Conservation (phyloP, 2,329 filamentous ascomycete species). For the Botrytis byssoidea region DNA sequence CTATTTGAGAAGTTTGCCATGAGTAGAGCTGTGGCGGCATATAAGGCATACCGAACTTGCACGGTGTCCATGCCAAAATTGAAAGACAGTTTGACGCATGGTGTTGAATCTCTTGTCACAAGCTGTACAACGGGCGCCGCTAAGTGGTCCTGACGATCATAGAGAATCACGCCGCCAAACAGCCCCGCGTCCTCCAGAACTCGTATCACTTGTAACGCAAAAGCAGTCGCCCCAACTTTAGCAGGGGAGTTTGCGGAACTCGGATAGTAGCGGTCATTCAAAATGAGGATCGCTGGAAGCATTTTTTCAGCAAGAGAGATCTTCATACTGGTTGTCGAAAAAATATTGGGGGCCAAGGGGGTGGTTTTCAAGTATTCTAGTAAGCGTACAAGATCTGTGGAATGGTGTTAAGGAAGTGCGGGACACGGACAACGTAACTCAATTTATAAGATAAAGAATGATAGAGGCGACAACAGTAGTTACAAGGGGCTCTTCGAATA, state of each 20-base stretch:
- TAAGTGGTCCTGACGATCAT: constrained; percentile 23
- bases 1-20: not conserved
- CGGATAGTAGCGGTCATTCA: constrained; percentile 24
- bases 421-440: constrained; percentile 12
- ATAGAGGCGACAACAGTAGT: constrained; percentile 4
- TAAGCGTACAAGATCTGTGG: constrained; percentile 8
- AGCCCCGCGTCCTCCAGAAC: constrained; percentile 22
- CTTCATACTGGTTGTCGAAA: constrained; percentile 3
- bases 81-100: constrained; percentile 23
- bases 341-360: constrained; percentile 5
- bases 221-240: constrained; percentile 25
- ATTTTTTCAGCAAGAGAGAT: constrained; percentile 11
- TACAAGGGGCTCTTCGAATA: not conserved
- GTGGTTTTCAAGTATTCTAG: constrained; percentile 15
- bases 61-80: constrained; percentile 22
- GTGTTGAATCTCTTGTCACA: constrained; percentile 17
- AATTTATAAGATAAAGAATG: constrained; percentile 13
- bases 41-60: constrained; percentile 23
- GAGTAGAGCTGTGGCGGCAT: constrained; percentile 19
- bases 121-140: constrained; percentile 16
- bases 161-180: constrained; percentile 25
- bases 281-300: constrained; percentile 24
- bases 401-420: not conserved
- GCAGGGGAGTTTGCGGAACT: constrained; percentile 20
- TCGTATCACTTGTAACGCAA: constrained; percentile 23